Base-by-base conservation (phyloP, 2,329 filamentous ascomycete species). In the Aspergillus sergii region DNA sequence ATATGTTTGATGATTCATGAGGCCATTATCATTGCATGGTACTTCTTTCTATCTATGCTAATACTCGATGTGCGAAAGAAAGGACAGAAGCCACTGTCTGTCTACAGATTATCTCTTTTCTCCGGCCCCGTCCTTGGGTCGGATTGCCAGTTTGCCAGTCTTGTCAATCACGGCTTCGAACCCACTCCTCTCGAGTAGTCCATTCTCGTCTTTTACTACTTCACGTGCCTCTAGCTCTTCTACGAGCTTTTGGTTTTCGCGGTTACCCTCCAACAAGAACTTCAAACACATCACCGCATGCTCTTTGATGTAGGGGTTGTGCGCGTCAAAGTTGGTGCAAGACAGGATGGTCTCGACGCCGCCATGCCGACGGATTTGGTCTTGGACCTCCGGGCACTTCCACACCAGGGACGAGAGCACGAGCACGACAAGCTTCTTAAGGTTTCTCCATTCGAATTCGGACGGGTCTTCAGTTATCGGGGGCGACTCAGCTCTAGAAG, bases 231-330 rank as follows among this genome's bases (percentile, higher is more conserved):
- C 80, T 36, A 85, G 76, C 59, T 81, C 78, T 62, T 82, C 80
- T 4, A 84, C 81, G 68, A 87, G 80, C 62, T 82, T 83, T 65
- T 86, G 84, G 67, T 88, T 81, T 60, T 82, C 81, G 14, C 75
- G 72, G 60, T 83, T 84, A 1, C 78, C 78, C 63, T 87, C 85
- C 8, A 87, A 78, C 23, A 86, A 72, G 70, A 87, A 96, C 74
- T 94, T 94, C n/a, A 96, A 84, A 68, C 91, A 94, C 75, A 96
- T 89, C 57, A 94, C 92, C 3, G 93, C 92, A 67, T 94, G 91
- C 77, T 98, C 94, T 72, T 94, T 92, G 66, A 96, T 94, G 74
- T 94, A 97, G 0, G 93, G 93, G 73, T 97, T 97, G 79, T 96
- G 89, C 69, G 94, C 93, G 74, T 98, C 94, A 74, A 95, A 95